Evolutionary conservation across 177 flowering plant species (phyloP).

Genomic region (Vitis hybrid): DNA sequence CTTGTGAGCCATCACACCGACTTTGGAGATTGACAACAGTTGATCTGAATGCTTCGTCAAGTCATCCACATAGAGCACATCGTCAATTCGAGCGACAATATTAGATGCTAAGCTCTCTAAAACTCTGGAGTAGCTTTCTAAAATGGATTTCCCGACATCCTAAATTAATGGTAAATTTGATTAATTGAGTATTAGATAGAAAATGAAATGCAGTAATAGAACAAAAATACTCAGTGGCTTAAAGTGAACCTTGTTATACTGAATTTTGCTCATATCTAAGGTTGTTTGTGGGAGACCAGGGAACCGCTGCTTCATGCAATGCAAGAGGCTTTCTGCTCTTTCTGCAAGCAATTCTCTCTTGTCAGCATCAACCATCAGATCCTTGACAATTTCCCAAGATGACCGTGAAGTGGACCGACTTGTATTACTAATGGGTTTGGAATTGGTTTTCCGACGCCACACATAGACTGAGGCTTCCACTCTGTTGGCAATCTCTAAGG

Average conservation of each 20-base stretch:
- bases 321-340: slow-evolving; percentile 46
- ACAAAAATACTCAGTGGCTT: neutral
- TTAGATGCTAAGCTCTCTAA: slow-evolving; percentile 77
- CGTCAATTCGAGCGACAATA: slow-evolving; percentile 69
- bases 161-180: slow-evolving; percentile 2
- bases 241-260: slow-evolving; percentile 58
- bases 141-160: slow-evolving; percentile 74
- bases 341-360: slow-evolving; percentile 44
- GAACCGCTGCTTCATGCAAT: slow-evolving; percentile 46
- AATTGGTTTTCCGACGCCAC: slow-evolving; percentile 45
- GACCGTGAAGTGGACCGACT: slow-evolving; percentile 45
- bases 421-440: slow-evolving; percentile 27
- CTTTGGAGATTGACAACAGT: slow-evolving; percentile 32
- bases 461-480: slow-evolving; percentile 63
- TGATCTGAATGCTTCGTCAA: slow-evolving; percentile 53
- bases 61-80: slow-evolving; percentile 66
- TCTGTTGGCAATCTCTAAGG: slow-evolving; percentile 63
- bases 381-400: slow-evolving; percentile 72
- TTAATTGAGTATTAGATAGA: neutral
- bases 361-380: slow-evolving; percentile 42
- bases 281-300: slow-evolving; percentile 57
- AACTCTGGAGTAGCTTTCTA: slow-evolving; percentile 73
- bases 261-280: slow-evolving; percentile 60
- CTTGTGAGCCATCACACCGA: slow-evolving; percentile 34
- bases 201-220: neutral